phyloP scores from a whole-genome alignment of 2,329 filamentous ascomycete genomes.

The Aspergillus sergii region DNA sequence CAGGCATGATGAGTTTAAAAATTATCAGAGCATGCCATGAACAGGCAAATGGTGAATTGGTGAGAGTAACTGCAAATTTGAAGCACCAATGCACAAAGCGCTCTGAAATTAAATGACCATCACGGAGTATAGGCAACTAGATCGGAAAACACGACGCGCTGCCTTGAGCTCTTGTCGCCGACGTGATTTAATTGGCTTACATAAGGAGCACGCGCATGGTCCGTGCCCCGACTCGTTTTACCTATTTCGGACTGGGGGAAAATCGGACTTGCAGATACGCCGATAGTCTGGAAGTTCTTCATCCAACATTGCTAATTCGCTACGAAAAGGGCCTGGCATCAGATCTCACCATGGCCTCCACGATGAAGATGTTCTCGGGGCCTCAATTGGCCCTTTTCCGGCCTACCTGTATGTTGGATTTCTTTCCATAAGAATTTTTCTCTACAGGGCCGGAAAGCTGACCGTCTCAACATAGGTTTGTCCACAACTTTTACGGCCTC shows the following conservation, averaged over 20 bases:
- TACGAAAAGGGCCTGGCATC: conserved; percentile 11
- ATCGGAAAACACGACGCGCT: conserved; percentile 32
- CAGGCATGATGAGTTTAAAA: conserved; percentile 61
- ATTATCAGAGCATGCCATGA: conserved; percentile 6
- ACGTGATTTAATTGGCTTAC: conserved; percentile 29
- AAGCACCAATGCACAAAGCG: neutral
- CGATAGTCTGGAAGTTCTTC: conserved; percentile 25
- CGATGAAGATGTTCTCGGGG: conserved; percentile 39
- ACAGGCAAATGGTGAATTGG: neutral
- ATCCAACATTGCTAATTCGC: conserved; percentile 10
- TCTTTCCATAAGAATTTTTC: conserved; percentile 13
- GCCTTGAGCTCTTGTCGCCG: conserved; percentile 12
- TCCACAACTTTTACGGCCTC: conserved; percentile 30
- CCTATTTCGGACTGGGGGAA: conserved; percentile 22
- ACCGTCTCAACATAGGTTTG: conserved; percentile 28
- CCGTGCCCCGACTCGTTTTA: conserved; percentile 29
- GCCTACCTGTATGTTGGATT: conserved; percentile 33
- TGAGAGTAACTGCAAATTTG: neutral
- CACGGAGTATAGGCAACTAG: conserved; percentile 1
- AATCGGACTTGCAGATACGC: conserved; percentile 25
- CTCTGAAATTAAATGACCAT: neutral
- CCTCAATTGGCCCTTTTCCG: conserved; percentile 38
- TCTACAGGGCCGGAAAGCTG: conserved; percentile 14
- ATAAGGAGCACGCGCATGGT: conserved; percentile 25
- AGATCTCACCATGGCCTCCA: conserved; percentile 35